phyloP scores from a whole-genome alignment of 305 asterid species.

The Fraxinus sp. region DNA sequence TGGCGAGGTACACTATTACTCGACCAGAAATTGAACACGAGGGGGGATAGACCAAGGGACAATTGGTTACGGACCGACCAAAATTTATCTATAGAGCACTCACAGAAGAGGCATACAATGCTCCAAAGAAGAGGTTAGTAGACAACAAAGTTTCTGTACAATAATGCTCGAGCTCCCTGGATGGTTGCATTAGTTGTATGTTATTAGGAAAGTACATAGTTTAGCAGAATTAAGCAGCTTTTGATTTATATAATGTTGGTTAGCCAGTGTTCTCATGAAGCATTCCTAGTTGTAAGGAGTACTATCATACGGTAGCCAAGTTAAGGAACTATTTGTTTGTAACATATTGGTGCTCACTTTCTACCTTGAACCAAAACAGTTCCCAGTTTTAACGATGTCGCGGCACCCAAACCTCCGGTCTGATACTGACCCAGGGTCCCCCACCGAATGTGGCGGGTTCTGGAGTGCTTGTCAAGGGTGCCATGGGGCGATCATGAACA shows the following conservation, averaged over 20 bases:
- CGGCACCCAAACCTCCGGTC: neutral
- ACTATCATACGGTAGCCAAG: neutral
- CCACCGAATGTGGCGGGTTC: neutral
- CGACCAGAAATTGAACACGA: neutral
- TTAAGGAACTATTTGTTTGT: neutral
- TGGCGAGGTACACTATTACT: neutral
- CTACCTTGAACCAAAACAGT: neutral
- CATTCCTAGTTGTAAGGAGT: neutral
- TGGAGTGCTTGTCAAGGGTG: neutral
- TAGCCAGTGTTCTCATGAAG: neutral
- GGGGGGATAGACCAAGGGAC: too few species aligned
- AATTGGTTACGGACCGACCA: too few species aligned
- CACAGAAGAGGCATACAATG: neutral
- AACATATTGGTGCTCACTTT: neutral
- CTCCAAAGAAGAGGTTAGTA: neutral
- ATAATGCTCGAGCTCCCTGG: conserved; percentile 5
- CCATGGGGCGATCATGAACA: neutral
- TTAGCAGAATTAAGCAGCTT: neutral
- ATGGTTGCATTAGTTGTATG: conserved; percentile 2
- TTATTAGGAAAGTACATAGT: neutral
- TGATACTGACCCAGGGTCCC: neutral
- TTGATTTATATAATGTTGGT: neutral
- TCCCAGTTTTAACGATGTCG: neutral
- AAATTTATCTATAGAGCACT: neutral
- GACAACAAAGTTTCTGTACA: conserved; percentile 22